Evolutionary conservation across 1,139 yeast genomes (phyloP).

Genomic region (Hansenula anomala): DNA sequence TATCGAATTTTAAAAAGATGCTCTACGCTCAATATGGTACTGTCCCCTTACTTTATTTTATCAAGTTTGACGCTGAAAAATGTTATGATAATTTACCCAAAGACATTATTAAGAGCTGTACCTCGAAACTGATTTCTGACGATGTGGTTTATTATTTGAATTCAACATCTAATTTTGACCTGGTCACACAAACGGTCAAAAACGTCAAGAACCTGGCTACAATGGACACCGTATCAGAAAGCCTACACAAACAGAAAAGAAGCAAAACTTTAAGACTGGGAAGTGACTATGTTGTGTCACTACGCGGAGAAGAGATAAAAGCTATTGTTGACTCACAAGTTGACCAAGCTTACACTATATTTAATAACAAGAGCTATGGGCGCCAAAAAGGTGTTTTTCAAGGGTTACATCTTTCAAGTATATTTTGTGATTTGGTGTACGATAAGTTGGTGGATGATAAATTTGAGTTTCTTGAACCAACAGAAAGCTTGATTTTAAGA

Average conservation of each 20-base stretch:
- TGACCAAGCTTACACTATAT: slow-evolving; percentile 31
- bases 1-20: slow-evolving; percentile 22
- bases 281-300: too few species aligned
- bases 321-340: slow-evolving; percentile 36
- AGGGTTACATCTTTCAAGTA: slow-evolving; percentile 76
- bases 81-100: slow-evolving; percentile 79
- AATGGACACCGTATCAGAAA: too few species aligned
- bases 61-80: slow-evolving; percentile 73
- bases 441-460: slow-evolving; percentile 54
- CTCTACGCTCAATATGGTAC: slow-evolving; percentile 4
- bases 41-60: slow-evolving; percentile 41
- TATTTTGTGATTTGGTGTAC: slow-evolving; percentile 72
- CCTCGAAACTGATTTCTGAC: slow-evolving; percentile 14
- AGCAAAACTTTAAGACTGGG: too few species aligned
- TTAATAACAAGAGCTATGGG: slow-evolving; percentile 30
- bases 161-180: background rate
- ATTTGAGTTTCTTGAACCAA: slow-evolving; percentile 23
- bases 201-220: too few species aligned
- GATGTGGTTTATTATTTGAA: slow-evolving; percentile 9
- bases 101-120: slow-evolving; percentile 31
- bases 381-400: slow-evolving; percentile 77
- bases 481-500: slow-evolving; percentile 45
- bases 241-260: too few species aligned
- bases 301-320: slow-evolving; percentile 28
- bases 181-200: too few species aligned